A percentile compares a stretch with the other conserved stretches of the same genome.
Evolutionary conservation across 2,329 filamentous ascomycete species (phyloP).

Genomic region (Trichophyton schoenleinii): DNA sequence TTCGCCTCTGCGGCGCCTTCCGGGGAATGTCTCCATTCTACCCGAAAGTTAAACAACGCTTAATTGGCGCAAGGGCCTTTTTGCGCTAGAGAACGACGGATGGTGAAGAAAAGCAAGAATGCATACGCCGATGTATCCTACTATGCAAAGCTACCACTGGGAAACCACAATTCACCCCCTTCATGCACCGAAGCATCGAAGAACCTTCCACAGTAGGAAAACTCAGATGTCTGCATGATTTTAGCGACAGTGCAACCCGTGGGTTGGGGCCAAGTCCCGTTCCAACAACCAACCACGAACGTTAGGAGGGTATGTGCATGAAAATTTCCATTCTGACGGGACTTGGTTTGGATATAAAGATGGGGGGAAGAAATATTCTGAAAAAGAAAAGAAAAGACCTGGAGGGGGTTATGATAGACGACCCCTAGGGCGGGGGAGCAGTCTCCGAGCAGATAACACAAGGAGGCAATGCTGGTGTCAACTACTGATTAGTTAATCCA

Average conservation of each 20-base stretch:
- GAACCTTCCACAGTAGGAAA: background rate
- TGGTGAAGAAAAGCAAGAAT: background rate
- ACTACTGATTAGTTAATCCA: background rate
- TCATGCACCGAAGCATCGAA: background rate
- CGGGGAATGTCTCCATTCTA: background rate
- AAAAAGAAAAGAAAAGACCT: background rate
- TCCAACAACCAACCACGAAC: background rate
- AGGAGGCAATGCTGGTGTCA: background rate
- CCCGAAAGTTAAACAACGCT: background rate
- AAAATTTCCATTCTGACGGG: conserved; percentile 1
- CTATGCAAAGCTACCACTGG: background rate
- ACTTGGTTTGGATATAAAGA: background rate
- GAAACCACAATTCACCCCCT: background rate
- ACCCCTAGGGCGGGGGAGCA: background rate
- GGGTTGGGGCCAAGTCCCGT: background rate
- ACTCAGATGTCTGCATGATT: background rate
- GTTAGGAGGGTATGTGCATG: background rate
- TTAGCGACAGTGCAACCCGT: background rate
- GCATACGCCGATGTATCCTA: background rate
- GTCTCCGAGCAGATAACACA: background rate
- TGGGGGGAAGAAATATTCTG: background rate
- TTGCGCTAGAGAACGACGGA: background rate
- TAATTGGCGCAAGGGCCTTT: background rate
- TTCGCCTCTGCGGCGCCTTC: conserved; percentile 2
- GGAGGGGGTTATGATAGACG: background rate